These are phyloP conservation scores for Xylaria digitata DNA, from an alignment of 2,329 filamentous ascomycete genomes.

Conservation along the genomic window DNA sequence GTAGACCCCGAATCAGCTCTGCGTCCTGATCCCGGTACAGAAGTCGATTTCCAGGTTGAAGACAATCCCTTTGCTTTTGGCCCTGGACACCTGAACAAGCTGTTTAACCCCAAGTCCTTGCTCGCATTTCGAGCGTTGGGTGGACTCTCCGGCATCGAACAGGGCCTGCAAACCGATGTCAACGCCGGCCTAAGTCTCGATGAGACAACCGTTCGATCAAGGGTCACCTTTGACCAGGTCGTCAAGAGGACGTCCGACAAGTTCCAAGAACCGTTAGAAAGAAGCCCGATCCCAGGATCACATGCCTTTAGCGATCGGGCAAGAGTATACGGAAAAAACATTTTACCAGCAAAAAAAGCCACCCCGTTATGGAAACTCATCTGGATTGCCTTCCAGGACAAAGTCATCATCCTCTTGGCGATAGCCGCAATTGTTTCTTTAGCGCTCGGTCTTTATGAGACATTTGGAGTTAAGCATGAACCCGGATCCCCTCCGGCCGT, in stretches of 20 bases:
- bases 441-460: conserved; percentile 76
- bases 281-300: conserved; percentile 30
- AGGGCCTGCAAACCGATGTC: conserved; percentile 73
- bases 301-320: conserved; percentile 62
- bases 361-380: conserved; percentile 68
- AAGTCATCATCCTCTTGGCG: conserved; percentile 76
- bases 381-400: conserved; percentile 80
- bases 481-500: conserved; percentile 57
- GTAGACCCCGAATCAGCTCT: conserved; percentile 62
- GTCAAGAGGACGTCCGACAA: conserved; percentile 42
- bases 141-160: conserved; percentile 75
- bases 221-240: conserved; percentile 49
- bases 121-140: conserved; percentile 77
- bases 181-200: conserved; percentile 75
- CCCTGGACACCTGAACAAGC: conserved; percentile 78
- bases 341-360: conserved; percentile 68
- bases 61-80: conserved; percentile 80
- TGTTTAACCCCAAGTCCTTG: conserved; percentile 80
- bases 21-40: conserved; percentile 75
- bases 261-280: conserved; percentile 38
- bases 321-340: conserved; percentile 69
- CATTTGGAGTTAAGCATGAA: conserved; percentile 60
- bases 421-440: conserved; percentile 75
- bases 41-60: conserved; percentile 74
- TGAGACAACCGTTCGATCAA: conserved; percentile 59